Conservation (phyloP, 2,329 filamentous ascomycete genomes). For the Tolypocladium pustulatum region DNA sequence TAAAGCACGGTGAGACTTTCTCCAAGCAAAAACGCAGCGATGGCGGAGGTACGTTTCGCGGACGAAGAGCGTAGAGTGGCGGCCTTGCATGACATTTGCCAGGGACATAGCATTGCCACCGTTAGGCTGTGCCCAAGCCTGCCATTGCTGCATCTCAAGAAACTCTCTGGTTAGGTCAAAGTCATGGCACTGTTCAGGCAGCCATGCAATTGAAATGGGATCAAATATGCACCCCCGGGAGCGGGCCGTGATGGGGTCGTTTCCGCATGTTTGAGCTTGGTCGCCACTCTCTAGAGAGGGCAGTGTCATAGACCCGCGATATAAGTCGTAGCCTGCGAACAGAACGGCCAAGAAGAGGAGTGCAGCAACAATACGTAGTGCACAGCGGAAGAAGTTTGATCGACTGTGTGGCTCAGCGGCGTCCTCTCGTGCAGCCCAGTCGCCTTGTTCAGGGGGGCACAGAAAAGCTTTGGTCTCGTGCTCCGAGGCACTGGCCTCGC, state of each 20-base stretch:
- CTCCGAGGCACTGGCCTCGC: neutral
- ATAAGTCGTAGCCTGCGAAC: slow-evolving; percentile 1
- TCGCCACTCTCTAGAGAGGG: too few species aligned
- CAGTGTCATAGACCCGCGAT: neutral
- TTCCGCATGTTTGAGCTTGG: neutral
- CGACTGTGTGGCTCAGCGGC: neutral
- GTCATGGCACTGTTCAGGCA: slow-evolving; percentile 1
- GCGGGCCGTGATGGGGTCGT: neutral
- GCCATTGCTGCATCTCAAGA: neutral
- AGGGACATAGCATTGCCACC: neutral
- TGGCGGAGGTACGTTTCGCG: neutral
- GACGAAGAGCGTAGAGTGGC: slow-evolving; percentile 1
- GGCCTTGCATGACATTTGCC: slow-evolving; percentile 2
- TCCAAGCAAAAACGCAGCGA: slow-evolving; percentile 3
- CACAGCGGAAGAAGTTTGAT: neutral
- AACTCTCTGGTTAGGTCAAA: slow-evolving; percentile 2
- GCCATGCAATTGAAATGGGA: slow-evolving; percentile 2
- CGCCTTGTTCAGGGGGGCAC: neutral
- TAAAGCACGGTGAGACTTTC: slow-evolving; percentile 2
- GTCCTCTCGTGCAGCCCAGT: neutral
- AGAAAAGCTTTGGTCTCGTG: neutral
- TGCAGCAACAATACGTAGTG: neutral
- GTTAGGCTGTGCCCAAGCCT: neutral
- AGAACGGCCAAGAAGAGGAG: neutral
- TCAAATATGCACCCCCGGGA: slow-evolving; percentile 2